Conservation (phyloP, 306 rosid species). For the Clitoria ternatea region DNA sequence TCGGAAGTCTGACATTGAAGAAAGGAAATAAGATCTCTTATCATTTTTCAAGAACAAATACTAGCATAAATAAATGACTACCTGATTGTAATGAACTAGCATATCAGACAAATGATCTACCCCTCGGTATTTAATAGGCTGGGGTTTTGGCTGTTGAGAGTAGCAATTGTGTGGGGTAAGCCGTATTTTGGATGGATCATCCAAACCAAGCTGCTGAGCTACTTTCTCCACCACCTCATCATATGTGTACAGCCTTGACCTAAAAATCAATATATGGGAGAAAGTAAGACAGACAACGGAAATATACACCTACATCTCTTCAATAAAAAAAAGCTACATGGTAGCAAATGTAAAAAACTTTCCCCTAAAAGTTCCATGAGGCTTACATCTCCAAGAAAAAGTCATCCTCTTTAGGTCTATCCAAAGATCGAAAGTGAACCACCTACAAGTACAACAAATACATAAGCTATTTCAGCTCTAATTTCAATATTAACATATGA, state of each 20-base stretch:
- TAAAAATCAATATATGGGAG: slow-evolving; percentile 15
- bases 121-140: slow-evolving; percentile 76
- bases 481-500: slow-evolving; percentile 4
- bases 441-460: slow-evolving; percentile 43
- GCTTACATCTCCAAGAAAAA: slow-evolving; percentile 76
- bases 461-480: slow-evolving; percentile 7
- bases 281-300: slow-evolving; percentile 15
- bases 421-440: slow-evolving; percentile 78
- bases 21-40: slow-evolving; percentile 20
- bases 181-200: slow-evolving; percentile 76
- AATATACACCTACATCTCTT: not conserved
- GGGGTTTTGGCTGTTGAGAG: slow-evolving; percentile 86
- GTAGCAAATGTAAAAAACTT: not conserved
- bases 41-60: not conserved
- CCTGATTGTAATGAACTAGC: slow-evolving; percentile 88
- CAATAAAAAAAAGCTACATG: not conserved
- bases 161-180: slow-evolving; percentile 84
- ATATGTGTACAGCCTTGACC: slow-evolving; percentile 76
- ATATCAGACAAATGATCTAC: slow-evolving; percentile 77
- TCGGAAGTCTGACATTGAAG: slow-evolving; percentile 64
- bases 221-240: slow-evolving; percentile 83
- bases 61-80: slow-evolving; percentile 25
- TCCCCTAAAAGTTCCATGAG: not conserved
- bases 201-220: slow-evolving; percentile 77
- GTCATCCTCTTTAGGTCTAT: slow-evolving; percentile 84